These are phyloP conservation scores for Pythium chondricola DNA, from an alignment of 352 stramenopile genomes.

Conservation along the genomic window DNA sequence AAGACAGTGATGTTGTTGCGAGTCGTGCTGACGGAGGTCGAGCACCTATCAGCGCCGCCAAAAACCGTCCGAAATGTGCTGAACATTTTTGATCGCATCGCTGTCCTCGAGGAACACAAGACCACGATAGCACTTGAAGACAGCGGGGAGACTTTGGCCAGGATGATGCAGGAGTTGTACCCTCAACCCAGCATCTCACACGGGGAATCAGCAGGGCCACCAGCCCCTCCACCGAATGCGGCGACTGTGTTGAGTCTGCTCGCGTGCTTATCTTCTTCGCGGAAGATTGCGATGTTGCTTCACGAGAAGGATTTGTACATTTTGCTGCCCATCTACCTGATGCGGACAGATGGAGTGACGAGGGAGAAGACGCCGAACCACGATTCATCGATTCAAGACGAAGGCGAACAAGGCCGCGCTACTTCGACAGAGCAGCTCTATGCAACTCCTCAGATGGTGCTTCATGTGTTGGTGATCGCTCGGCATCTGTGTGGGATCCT, in stretches of 20 bases:
- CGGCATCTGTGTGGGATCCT: slow-evolving; percentile 29
- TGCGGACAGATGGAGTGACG: neutral
- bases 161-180: slow-evolving; percentile 47
- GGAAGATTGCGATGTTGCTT: slow-evolving; percentile 43
- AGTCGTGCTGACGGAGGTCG: slow-evolving; percentile 45
- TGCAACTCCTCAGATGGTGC: slow-evolving; percentile 14
- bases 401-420: neutral
- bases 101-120: slow-evolving; percentile 71
- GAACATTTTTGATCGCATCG: slow-evolving; percentile 43
- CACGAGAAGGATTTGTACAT: slow-evolving; percentile 51
- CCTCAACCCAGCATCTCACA: neutral
- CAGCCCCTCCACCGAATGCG: slow-evolving; percentile 28
- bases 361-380: neutral
- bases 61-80: slow-evolving; percentile 70
- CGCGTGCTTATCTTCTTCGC: slow-evolving; percentile 26
- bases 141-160: slow-evolving; percentile 39
- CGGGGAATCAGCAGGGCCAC: neutral
- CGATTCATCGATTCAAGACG: neutral
- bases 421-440: neutral
- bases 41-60: slow-evolving; percentile 13
- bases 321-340: slow-evolving; percentile 32
- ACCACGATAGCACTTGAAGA: slow-evolving; percentile 65
- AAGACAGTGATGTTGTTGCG: slow-evolving; percentile 63
- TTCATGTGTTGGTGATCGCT: slow-evolving; percentile 13
- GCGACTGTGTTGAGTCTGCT: slow-evolving; percentile 37